These are phyloP conservation scores for Aspergillus caelatus DNA, from an alignment of 2,329 filamentous ascomycete species.

Conservation along the genomic window DNA sequence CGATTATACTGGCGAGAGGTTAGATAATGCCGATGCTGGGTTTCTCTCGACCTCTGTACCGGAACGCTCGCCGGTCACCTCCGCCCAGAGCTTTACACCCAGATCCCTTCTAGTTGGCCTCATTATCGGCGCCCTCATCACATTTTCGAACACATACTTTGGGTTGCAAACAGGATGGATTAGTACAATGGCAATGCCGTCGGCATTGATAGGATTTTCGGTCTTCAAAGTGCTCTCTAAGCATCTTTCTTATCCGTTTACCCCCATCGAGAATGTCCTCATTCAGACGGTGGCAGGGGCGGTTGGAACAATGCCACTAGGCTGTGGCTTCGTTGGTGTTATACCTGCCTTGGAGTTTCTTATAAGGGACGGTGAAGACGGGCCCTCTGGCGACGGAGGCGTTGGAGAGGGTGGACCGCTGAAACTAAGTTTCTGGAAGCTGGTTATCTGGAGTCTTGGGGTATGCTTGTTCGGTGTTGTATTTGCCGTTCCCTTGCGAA, in stretches of 20 bases:
- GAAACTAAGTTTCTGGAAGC: conserved; percentile 69
- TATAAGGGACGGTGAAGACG: conserved; percentile 74
- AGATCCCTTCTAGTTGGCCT: conserved; percentile 80
- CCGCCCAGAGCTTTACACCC: conserved; percentile 72
- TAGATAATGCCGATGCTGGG: conserved; percentile 5
- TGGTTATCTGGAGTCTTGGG: conserved; percentile 88
- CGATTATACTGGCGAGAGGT: neutral
- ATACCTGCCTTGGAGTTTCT: conserved; percentile 91
- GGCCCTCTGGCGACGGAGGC: conserved; percentile 71
- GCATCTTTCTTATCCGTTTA: conserved; percentile 78
- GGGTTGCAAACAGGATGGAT: conserved; percentile 89
- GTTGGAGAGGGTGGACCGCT: conserved; percentile 78
- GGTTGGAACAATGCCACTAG: conserved; percentile 95
- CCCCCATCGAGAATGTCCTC: conserved; percentile 92
- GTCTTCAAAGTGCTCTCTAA: conserved; percentile 81
- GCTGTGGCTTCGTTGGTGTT: conserved; percentile 93
- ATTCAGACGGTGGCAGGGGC: conserved; percentile 94
- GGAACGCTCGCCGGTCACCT: conserved; percentile 23
- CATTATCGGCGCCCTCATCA: conserved; percentile 84
- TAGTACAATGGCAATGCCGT: conserved; percentile 94
- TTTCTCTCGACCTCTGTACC: neutral
- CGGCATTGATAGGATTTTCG: conserved; percentile 89
- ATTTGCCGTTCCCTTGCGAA: conserved; percentile 87
- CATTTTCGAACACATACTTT: conserved; percentile 98
- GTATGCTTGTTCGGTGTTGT: conserved; percentile 96